Conservation (phyloP, 2,329 filamentous ascomycete species). For the Pseudogymnoascus sp. region DNA sequence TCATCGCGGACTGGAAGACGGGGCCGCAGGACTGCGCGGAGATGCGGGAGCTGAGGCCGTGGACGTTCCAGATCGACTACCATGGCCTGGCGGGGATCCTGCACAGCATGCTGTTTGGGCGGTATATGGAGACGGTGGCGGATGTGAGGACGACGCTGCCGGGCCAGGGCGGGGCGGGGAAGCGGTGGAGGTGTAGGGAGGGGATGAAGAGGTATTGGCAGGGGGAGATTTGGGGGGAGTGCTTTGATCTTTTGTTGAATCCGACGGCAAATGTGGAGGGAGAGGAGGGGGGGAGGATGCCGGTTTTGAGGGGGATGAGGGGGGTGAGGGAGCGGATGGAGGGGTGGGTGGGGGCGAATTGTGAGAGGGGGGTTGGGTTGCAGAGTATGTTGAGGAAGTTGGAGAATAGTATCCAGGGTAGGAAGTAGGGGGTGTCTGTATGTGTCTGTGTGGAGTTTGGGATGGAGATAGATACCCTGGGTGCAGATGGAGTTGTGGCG, state of each 20-base stretch:
- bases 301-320: slow-evolving; percentile 63
- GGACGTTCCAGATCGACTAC: slow-evolving; percentile 98
- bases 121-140: slow-evolving; percentile 77
- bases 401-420: slow-evolving; percentile 30
- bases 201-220: slow-evolving; percentile 94
- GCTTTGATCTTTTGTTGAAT: slow-evolving; percentile 82
- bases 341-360: slow-evolving; percentile 68
- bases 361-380: slow-evolving; percentile 70
- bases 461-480: not conserved
- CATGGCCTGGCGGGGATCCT: slow-evolving; percentile 84
- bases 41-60: slow-evolving; percentile 86
- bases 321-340: slow-evolving; percentile 72
- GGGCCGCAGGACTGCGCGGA: slow-evolving; percentile 83
- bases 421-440: slow-evolving; percentile 10
- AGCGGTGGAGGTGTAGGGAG: slow-evolving; percentile 74
- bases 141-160: slow-evolving; percentile 30
- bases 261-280: slow-evolving; percentile 56
- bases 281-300: slow-evolving; percentile 62
- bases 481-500: not conserved
- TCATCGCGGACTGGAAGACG: slow-evolving; percentile 94
- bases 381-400: slow-evolving; percentile 60
- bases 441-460: not conserved
- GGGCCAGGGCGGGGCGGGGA: slow-evolving; percentile 36
- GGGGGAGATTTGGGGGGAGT: slow-evolving; percentile 75
- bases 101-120: slow-evolving; percentile 84